Evolutionary conservation across 192 early-diverging fungal genomes (phyloP), one percentile per base, ranked within the genome.

Genomic region (Entomortierella parvispora): DNA sequence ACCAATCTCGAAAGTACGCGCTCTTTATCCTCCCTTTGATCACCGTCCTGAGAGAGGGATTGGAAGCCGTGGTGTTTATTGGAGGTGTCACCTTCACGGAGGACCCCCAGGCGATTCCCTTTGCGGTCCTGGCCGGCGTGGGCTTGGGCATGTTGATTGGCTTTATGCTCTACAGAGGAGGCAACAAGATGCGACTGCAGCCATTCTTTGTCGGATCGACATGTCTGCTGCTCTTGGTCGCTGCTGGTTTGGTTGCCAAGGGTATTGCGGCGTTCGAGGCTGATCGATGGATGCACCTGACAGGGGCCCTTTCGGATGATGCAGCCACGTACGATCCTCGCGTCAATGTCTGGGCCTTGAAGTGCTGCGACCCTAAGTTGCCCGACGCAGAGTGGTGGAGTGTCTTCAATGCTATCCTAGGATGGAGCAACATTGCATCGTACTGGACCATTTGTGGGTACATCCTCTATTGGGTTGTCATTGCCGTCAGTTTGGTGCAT

Each of bases 21-120:
- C 90, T 97, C 46, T 89, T 96, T 68, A 69, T 93, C 43, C 80
- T 97, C n/a, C 94, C 96, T 2, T 93, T 95, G 43, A 79, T 95
- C 37, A 94, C 94, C 2, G 89, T 97, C 6, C 62, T 93, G 33
- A 82, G 96, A 32, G 96, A 97, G 82, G 93, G 92, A 0, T 66
- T 97, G 0, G 96, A 97, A 77, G 88, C 93, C 1, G 84, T 97
- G 3, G 88, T 97, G 3, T 93, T 97, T 80, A 85, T 97, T 52
- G 95, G 89, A 54, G 96, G 96, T 23, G 93, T 93, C 4, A 89
- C 88, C 1, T 74, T 96, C 33, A 83, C 85, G 43, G 87, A 88
- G 17, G 62, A 82, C 3, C 83, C 90, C 0, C 82, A 83, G 29
- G 80, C 93, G 8, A 93, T 97, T 55, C 95, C 95, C 3, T 80